Percentiles rank a stretch among this genome's conserved stretches.
These are phyloP conservation scores for Gaeumannomyces sp. DNA, from an alignment of 2,329 filamentous ascomycete species.

Conservation along the genomic window DNA sequence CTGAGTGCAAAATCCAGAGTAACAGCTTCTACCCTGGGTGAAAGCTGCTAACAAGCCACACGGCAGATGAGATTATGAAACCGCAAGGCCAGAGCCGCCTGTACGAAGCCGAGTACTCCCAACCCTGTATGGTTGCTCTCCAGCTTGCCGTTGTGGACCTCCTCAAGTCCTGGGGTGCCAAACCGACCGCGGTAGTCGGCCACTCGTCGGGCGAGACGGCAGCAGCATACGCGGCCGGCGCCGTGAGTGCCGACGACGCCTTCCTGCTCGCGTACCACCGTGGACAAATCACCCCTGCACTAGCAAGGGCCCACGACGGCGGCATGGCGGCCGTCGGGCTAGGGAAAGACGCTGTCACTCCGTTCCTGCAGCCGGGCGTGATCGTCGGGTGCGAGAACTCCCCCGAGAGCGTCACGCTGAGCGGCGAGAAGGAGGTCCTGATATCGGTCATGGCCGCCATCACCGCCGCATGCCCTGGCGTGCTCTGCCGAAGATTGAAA, in stretches of 20 bases:
- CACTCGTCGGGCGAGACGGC: constrained; percentile 18
- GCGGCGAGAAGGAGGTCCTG: constrained; percentile 10
- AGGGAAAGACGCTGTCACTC: not conserved
- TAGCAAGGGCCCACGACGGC: constrained; percentile 8
- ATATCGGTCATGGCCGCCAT: constrained; percentile 10
- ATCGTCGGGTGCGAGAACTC: constrained; percentile 15
- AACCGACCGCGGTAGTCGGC: constrained; percentile 15
- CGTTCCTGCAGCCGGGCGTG: constrained; percentile 5
- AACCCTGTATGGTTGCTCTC: constrained; percentile 10
- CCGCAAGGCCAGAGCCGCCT: constrained; percentile 11
- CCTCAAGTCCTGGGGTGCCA: constrained; percentile 15
- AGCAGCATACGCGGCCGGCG: constrained; percentile 16
- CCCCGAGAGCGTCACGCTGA: constrained; percentile 8
- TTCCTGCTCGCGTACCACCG: constrained; percentile 16
- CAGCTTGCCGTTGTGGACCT: constrained; percentile 28
- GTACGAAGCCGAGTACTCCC: constrained; percentile 12
- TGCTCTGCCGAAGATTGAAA: constrained; percentile 10
- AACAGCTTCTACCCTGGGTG: too few species aligned
- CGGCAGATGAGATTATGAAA: constrained; percentile 6
- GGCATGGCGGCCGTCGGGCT: constrained; percentile 13
- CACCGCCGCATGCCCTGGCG: not conserved
- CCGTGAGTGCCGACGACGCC: constrained; percentile 12
- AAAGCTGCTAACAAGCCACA: not conserved
- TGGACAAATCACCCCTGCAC: constrained; percentile 10
- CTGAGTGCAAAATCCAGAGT: not conserved